Evolutionary conservation across 352 stramenopile species (phyloP).

Genomic region (Phytophthora constricta): DNA sequence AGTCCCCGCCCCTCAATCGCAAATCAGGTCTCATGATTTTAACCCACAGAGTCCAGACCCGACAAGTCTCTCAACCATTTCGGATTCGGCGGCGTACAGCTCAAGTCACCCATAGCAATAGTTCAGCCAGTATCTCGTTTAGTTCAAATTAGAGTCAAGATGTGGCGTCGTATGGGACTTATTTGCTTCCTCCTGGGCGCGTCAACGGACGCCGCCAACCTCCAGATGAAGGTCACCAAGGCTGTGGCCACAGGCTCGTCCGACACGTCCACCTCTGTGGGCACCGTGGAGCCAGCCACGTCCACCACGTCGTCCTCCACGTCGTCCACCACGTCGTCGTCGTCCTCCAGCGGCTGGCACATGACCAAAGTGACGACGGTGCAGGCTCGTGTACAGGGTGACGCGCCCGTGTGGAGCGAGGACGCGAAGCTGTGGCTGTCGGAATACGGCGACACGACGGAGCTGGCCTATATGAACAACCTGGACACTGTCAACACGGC

Average conservation of each 20-base stretch:
- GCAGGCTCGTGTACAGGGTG: constrained; percentile 66
- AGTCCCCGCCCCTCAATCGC: background rate
- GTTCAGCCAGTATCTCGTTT: background rate
- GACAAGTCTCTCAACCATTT: background rate
- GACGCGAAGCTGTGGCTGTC: constrained; percentile 41
- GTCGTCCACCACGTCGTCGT: constrained; percentile 5
- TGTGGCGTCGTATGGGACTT: constrained; percentile 18
- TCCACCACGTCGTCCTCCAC: constrained; percentile 4
- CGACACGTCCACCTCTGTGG: background rate
- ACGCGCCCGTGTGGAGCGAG: constrained; percentile 48
- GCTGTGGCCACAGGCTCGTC: background rate
- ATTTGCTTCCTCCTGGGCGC: constrained; percentile 14
- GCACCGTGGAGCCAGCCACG: constrained; percentile 12
- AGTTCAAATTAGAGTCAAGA: constrained; percentile 1
- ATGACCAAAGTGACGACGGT: constrained; percentile 61
- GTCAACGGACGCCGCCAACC: constrained; percentile 2
- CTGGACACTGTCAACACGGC: constrained; percentile 75
- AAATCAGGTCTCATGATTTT: background rate
- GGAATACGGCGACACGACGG: constrained; percentile 50
- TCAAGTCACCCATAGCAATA: background rate
- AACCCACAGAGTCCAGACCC: background rate
- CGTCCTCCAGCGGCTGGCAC: constrained; percentile 40
- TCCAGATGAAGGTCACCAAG: constrained; percentile 21
- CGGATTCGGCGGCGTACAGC: background rate
- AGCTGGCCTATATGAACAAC: constrained; percentile 40